Percentiles rank a stretch among this genome's conserved stretches.
Evolutionary conservation across 2,329 filamentous ascomycete genomes (phyloP).

Genomic region (Polytolypa hystricis): DNA sequence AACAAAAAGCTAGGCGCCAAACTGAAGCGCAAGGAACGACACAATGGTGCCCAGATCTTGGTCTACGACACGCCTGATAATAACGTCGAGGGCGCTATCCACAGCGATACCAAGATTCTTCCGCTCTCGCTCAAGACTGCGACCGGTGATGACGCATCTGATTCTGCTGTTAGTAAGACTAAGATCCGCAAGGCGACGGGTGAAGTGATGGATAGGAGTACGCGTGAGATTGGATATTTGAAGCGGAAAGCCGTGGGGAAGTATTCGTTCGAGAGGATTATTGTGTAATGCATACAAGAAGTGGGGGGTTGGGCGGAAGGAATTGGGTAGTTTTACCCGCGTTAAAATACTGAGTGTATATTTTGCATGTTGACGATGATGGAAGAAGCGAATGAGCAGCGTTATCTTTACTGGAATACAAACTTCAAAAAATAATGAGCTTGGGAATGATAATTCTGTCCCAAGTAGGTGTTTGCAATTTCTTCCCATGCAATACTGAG

Average conservation of each 20-base stretch:
- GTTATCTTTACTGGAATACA: too few relatives aligned
- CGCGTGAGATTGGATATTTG: slow-evolving; percentile 64
- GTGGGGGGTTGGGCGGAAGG: too few relatives aligned
- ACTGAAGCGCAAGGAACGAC: slow-evolving; percentile 24
- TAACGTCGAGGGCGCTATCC: not conserved
- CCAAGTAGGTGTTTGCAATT: too few relatives aligned
- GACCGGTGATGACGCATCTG: slow-evolving; percentile 35
- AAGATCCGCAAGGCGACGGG: slow-evolving; percentile 53
- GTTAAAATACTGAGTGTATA: too few relatives aligned
- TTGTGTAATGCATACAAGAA: too few relatives aligned
- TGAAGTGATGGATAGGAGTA: slow-evolving; percentile 57
- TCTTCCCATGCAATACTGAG: too few relatives aligned
- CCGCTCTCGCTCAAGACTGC: slow-evolving; percentile 19
- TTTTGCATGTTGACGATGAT: too few relatives aligned
- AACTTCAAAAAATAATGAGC: too few relatives aligned
- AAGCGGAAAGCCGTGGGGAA: slow-evolving; percentile 68
- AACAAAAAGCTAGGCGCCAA: slow-evolving; percentile 13
- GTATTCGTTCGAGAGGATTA: slow-evolving; percentile 72
- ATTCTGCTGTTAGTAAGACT: slow-evolving; percentile 33
- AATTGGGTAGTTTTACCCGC: too few relatives aligned
- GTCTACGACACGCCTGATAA: slow-evolving; percentile 8
- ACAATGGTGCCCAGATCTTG: slow-evolving; percentile 29
- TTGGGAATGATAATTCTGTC: too few relatives aligned
- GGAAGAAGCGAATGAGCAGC: too few relatives aligned
- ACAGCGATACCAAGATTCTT: slow-evolving; percentile 20